phyloP scores from a whole-genome alignment of 78 protist species.

The Polysphondylium violaceum region DNA sequence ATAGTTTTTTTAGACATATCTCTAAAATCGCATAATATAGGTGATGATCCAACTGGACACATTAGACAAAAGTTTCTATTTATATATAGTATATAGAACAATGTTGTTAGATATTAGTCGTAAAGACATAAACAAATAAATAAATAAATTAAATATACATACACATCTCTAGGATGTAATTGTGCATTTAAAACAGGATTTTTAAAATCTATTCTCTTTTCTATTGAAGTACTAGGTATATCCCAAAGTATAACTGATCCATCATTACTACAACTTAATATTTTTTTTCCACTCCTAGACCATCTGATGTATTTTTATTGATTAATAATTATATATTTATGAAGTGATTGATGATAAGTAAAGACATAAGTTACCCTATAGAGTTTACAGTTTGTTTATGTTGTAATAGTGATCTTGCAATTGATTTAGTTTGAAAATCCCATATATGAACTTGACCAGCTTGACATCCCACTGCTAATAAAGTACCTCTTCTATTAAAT shows the following conservation, averaged over 20 bases:
- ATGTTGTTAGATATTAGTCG: not conserved
- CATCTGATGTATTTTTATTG: slow-evolving; percentile 6
- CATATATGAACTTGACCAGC: slow-evolving; percentile 74
- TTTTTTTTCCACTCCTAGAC: slow-evolving; percentile 72
- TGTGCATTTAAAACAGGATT: slow-evolving; percentile 42
- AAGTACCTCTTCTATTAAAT: slow-evolving; percentile 88
- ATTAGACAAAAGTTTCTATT: slow-evolving; percentile 30
- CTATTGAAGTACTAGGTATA: slow-evolving; percentile 13
- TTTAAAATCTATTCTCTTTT: slow-evolving; percentile 6
- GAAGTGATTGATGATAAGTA: not conserved
- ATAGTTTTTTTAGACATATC: not conserved
- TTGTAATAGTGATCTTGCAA: slow-evolving; percentile 1
- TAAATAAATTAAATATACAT: not conserved
- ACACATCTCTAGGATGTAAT: slow-evolving; percentile 81
- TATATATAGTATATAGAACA: not conserved
- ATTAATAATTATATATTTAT: not conserved
- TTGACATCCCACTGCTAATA: slow-evolving; percentile 81
- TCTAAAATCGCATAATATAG: slow-evolving; percentile 11
- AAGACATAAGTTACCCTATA: slow-evolving; percentile 9
- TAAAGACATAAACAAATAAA: not conserved
- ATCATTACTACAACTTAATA: slow-evolving; percentile 48
- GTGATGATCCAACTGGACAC: slow-evolving; percentile 3
- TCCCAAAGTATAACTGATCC: slow-evolving; percentile 76
- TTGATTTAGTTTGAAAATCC: slow-evolving; percentile 86
- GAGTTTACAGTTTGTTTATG: slow-evolving; percentile 49